These are phyloP conservation scores for Colletotrichum sp. DNA, from an alignment of 2,329 filamentous ascomycete species.

Conservation along the genomic window DNA sequence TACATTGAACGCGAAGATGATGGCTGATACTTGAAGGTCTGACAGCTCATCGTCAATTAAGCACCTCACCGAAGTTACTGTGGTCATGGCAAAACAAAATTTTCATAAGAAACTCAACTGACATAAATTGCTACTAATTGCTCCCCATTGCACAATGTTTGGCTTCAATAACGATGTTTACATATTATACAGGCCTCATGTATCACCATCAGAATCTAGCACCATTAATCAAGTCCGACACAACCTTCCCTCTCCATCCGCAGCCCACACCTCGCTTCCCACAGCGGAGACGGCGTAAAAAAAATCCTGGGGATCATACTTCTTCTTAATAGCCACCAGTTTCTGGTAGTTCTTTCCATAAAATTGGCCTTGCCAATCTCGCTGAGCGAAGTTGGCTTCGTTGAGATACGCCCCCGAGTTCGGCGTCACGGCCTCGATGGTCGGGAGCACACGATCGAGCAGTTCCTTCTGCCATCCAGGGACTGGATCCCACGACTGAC, in stretches of 20 bases:
- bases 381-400: conserved; percentile 33
- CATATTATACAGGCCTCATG: too few relatives aligned
- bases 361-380: conserved; percentile 30
- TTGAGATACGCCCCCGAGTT: conserved; percentile 30
- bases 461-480: conserved; percentile 20
- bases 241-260: conserved; percentile 13
- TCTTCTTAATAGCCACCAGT: conserved; percentile 30
- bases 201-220: background rate
- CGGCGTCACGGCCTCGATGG: conserved; percentile 30
- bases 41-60: too few relatives aligned
- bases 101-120: too few relatives aligned
- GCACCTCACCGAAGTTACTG: too few relatives aligned
- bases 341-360: conserved; percentile 30
- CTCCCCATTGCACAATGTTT: accelerated
- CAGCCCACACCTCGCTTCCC: conserved; percentile 28
- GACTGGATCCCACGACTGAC: background rate
- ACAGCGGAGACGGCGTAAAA: conserved; percentile 32
- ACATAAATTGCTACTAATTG: too few relatives aligned
- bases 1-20: too few relatives aligned
- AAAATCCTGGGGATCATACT: conserved; percentile 30
- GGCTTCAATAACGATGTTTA: too few relatives aligned
- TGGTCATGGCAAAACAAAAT: too few relatives aligned
- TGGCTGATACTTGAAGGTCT: too few relatives aligned
- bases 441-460: conserved; percentile 31
- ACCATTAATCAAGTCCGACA: background rate